A percentile compares a stretch with the other conserved stretches of the same genome.
Evolutionary conservation across 1,284 basidiomycete species (phyloP).

Genomic region (Cryptococcus neoformans): DNA sequence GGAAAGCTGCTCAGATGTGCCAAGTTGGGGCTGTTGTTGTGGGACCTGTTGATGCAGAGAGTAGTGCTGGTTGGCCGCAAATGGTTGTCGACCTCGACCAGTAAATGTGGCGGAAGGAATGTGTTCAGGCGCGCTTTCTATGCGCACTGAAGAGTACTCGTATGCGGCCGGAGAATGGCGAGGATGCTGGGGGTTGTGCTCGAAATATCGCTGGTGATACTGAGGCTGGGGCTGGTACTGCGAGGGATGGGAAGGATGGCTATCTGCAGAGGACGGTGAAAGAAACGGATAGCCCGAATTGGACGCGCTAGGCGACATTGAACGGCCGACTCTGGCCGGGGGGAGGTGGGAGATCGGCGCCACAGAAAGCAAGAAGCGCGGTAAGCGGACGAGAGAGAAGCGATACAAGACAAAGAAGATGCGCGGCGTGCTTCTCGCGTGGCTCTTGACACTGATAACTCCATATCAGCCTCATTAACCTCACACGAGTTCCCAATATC

Average conservation of each 20-base stretch:
- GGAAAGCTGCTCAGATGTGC: neutral
- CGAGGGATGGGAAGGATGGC: no score
- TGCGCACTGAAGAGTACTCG: neutral
- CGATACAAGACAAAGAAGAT: no score
- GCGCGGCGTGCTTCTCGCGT: no score
- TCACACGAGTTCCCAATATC: no score
- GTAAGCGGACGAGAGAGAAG: no score
- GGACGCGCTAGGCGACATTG: conserved; percentile 1
- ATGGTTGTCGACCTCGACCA: neutral
- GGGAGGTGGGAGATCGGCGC: no score
- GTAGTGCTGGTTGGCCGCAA: neutral
- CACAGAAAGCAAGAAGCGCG: no score
- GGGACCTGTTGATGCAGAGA: neutral
- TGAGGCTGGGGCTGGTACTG: neutral
- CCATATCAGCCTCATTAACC: no score
- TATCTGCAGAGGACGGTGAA: no score
- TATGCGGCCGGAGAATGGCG: neutral
- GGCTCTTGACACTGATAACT: no score
- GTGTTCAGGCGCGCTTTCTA: neutral
- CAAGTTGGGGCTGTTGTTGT: neutral
- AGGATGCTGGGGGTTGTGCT: neutral
- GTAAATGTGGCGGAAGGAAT: no score
- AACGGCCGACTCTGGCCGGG: neutral
- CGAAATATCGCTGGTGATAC: neutral
- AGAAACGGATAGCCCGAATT: neutral